Conservation (phyloP, 192 early-diverging fungal genomes). For the Diversispora epigaea region DNA sequence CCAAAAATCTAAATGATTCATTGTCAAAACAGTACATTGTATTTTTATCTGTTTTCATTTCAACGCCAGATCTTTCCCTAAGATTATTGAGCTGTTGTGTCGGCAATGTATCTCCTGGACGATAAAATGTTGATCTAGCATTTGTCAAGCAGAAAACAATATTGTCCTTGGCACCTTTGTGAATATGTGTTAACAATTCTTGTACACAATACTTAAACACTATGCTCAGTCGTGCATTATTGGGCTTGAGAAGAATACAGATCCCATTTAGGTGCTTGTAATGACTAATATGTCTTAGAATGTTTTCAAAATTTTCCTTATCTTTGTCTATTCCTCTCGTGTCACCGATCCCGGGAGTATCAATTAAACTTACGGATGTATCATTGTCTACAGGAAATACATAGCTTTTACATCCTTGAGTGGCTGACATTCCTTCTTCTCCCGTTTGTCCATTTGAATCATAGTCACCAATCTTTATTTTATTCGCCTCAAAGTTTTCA, state of each 20-base stretch:
- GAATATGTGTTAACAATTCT: conserved; percentile 33
- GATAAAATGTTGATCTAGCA: conserved; percentile 30
- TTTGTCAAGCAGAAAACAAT: conserved; percentile 40
- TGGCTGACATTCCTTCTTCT: conserved; percentile 24
- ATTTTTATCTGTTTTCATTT: neutral
- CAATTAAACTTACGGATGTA: conserved; percentile 32
- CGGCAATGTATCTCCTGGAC: conserved; percentile 35
- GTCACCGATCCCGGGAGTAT: conserved; percentile 37
- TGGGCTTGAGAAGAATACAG: conserved; percentile 33
- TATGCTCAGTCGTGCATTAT: conserved; percentile 16
- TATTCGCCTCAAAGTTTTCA: conserved; percentile 12
- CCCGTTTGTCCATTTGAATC: conserved; percentile 28
- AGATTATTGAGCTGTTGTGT: conserved; percentile 21
- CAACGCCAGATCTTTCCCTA: conserved; percentile 14
- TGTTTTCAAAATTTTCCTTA: conserved; percentile 36
- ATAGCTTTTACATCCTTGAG: conserved; percentile 30
- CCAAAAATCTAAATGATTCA: conserved; percentile 38
- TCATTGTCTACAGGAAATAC: conserved; percentile 27
- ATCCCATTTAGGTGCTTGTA: conserved; percentile 28
- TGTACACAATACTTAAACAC: conserved; percentile 35
- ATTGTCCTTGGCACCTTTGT: conserved; percentile 35
- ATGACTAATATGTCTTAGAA: conserved; percentile 27
- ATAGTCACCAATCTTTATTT: conserved; percentile 28
- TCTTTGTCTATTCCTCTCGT: conserved; percentile 35
- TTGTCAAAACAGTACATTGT: conserved; percentile 38